phyloP scores from a whole-genome alignment of 257 asterid species.

The Nyctanthes arbortristis region DNA sequence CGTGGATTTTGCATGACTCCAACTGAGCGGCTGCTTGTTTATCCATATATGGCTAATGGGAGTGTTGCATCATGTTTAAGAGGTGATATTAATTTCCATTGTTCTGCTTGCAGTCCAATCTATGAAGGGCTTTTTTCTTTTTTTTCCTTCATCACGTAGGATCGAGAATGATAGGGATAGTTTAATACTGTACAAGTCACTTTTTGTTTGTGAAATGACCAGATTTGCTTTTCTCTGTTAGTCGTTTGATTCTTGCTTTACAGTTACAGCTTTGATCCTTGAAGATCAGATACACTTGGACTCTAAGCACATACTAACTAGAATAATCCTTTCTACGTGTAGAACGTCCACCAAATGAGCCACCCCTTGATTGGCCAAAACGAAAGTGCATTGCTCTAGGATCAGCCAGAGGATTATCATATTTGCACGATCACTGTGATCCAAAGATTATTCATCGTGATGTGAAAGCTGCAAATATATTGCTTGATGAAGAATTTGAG shows the following conservation, averaged over 20 bases:
- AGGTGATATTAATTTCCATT: constrained; percentile 34
- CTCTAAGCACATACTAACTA: neutral
- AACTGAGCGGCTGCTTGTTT: constrained; percentile 54
- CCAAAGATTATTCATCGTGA: constrained; percentile 62
- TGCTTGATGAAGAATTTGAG: constrained; percentile 59
- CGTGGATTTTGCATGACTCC: constrained; percentile 66
- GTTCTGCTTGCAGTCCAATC: neutral
- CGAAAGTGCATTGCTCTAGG: constrained; percentile 57
- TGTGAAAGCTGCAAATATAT: constrained; percentile 60
- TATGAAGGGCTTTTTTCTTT: too few species aligned
- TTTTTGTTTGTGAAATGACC: neutral
- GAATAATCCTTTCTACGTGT: constrained; percentile 18
- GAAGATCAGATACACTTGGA: neutral
- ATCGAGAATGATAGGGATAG: neutral
- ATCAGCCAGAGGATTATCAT: constrained; percentile 54
- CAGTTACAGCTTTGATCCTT: neutral
- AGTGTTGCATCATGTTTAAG: constrained; percentile 64
- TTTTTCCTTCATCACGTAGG: neutral
- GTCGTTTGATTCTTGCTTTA: neutral
- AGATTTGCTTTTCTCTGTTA: neutral
- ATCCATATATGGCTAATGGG: constrained; percentile 65
- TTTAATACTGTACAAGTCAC: neutral
- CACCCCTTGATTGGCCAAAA: constrained; percentile 54
- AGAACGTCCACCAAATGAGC: constrained; percentile 52
- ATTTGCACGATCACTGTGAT: constrained; percentile 61